These are phyloP conservation scores for Globisporangium irregulare DNA, from an alignment of 352 stramenopile genomes.

Conservation along the genomic window DNA sequence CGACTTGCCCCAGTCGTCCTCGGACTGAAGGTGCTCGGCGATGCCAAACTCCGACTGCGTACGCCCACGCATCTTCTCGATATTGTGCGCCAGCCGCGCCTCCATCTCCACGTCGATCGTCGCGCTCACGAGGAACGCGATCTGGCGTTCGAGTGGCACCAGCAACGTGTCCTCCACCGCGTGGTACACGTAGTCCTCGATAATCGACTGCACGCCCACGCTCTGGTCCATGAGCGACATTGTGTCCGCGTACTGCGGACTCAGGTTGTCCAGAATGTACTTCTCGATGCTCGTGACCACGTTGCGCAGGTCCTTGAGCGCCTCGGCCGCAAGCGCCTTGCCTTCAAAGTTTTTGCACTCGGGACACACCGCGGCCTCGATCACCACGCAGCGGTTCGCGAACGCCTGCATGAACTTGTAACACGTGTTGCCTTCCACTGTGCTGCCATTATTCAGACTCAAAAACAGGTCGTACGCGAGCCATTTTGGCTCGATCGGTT, in stretches of 20 bases:
- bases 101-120: conserved; percentile 63
- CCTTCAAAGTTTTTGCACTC: conserved; percentile 57
- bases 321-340: conserved; percentile 42
- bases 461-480: conserved; percentile 73
- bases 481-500: conserved; percentile 74
- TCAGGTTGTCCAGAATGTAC: conserved; percentile 64
- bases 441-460: conserved; percentile 58
- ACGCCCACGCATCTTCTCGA: conserved; percentile 58
- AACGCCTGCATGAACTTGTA: conserved; percentile 76
- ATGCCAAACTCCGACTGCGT: conserved; percentile 77
- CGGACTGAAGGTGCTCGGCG: conserved; percentile 67
- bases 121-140: conserved; percentile 62
- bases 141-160: conserved; percentile 68
- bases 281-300: conserved; percentile 78
- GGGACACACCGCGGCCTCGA: conserved; percentile 57
- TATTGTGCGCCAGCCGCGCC: conserved; percentile 49
- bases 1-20: conserved; percentile 75
- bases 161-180: conserved; percentile 80
- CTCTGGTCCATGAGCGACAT: conserved; percentile 61
- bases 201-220: conserved; percentile 42
- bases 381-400: conserved; percentile 60
- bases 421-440: conserved; percentile 70
- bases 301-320: conserved; percentile 60
- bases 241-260: conserved; percentile 61
- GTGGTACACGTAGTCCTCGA: conserved; percentile 71